Evolutionary conservation across 768 basidiomycete genomes (phyloP), one percentile per base, ranked within the genome.

Genomic region (Agrocybe pediades): DNA sequence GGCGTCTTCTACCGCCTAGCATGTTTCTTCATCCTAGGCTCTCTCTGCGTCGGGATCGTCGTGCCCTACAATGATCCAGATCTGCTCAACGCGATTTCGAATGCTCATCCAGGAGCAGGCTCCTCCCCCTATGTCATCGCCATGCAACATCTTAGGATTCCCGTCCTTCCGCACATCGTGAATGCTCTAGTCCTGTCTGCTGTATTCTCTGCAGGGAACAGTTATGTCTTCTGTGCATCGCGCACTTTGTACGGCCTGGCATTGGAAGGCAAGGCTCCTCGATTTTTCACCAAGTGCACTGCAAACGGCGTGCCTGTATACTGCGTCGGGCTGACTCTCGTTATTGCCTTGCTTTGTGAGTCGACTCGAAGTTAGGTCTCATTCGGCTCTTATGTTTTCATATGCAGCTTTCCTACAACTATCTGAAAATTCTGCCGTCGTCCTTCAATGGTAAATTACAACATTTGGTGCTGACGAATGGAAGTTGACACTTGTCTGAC

Each of bases 61-160:
- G 85, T 94, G 21, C 88, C 88, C 1, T 90, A 84, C 63, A 80
- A 84, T 57, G 86, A 92, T 62, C 72, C 77, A 1, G 62, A 74
- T 42, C 74, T 92, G 25, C 71, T 85, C 30, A 62, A 66, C 43
- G 81, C 78, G 0, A 64, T 81, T 17, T 83, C 82, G 1, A 78
- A 81, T 45, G 89, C 90, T 0, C 70, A 68, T 30, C 77, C 80
- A 0, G 79, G 78, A 17, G 79, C 79, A 29, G 84, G 85, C 2
- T 73, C 87, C 23, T 90, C 88, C 7, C 92, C 92, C 0, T 95
- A 92, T 71, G 91, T 94, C 41, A 87, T 94, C 55, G 91, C 90
- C 15, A 90, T 95, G 78, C 72, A 74, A 50, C 76, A 79, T 36
- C 76, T 90, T 36, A 77, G 84, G 6, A 88, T 93, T 60, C 83